Evolutionary conservation across 2,329 filamentous ascomycete genomes (phyloP).

Genomic region (Aspergillus clavatus): DNA sequence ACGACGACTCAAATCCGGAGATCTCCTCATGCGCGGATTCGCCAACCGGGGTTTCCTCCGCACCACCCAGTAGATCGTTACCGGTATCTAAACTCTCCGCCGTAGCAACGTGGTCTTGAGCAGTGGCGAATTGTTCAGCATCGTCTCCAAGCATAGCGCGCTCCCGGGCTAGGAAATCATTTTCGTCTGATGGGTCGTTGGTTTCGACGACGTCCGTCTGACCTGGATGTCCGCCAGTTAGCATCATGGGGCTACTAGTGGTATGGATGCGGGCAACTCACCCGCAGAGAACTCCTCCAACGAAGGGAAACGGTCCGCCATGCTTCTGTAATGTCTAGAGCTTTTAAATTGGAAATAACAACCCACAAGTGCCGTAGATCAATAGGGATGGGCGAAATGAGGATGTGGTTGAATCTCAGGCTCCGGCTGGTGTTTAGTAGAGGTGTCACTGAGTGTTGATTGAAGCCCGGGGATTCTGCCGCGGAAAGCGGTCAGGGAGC

Average conservation of each 20-base stretch:
- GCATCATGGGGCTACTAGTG: conserved; percentile 16
- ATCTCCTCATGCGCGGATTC: conserved; percentile 42
- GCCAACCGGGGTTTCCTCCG: conserved; percentile 29
- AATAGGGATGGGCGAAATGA: conserved; percentile 4
- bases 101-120: conserved; percentile 58
- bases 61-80: conserved; percentile 67
- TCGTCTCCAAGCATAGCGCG: conserved; percentile 87
- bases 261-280: conserved; percentile 30
- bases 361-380: neutral
- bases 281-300: conserved; percentile 70
- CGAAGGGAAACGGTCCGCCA: conserved; percentile 76
- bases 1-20: conserved; percentile 76
- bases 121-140: conserved; percentile 80
- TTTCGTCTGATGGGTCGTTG: conserved; percentile 51
- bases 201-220: conserved; percentile 31
- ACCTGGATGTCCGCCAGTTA: conserved; percentile 27
- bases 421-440: conserved; percentile 4
- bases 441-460: conserved; percentile 1
- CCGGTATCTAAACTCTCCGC: conserved; percentile 59
- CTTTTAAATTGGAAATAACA: neutral
- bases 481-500: conserved; percentile 7
- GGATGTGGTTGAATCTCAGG: conserved; percentile 4
- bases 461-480: conserved; percentile 10
- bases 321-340: conserved; percentile 34
- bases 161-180: conserved; percentile 89